Evolutionary conservation across 2,329 filamentous ascomycete species (phyloP).

Genomic region (Phialophora expanda): DNA sequence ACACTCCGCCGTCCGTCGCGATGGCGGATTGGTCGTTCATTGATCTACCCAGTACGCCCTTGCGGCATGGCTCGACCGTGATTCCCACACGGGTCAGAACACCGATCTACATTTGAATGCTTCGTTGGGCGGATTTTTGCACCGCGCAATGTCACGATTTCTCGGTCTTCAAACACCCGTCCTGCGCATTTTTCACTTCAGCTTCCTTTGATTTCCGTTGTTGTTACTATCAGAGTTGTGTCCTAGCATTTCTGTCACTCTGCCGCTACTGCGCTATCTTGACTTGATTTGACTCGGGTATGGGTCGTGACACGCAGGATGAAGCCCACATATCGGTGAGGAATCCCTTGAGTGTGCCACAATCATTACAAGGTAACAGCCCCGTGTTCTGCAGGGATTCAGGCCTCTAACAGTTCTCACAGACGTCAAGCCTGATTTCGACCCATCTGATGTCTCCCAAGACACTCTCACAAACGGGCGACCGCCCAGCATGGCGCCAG

Average conservation of each 20-base stretch:
- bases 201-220: neutral
- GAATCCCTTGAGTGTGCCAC: neutral
- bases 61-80: conserved; percentile 4
- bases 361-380: neutral
- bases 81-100: neutral
- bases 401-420: neutral
- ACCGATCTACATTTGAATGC: conserved; percentile 3
- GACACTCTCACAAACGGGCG: conserved; percentile 16
- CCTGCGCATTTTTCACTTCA: neutral
- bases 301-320: conserved; percentile 13
- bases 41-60: neutral
- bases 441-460: conserved; percentile 15
- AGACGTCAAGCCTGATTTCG: neutral
- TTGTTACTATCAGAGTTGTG: neutral
- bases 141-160: conserved; percentile 1
- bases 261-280: neutral
- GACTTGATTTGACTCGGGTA: conserved; percentile 13
- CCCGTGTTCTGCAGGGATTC: neutral
- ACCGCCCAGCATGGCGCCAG: conserved; percentile 19
- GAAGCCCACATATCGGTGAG: conserved; percentile 13
- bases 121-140: conserved; percentile 2
- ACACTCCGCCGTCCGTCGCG: neutral
- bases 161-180: neutral
- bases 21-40: neutral
- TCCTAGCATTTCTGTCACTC: neutral